A percentile compares a stretch with the other conserved stretches of the same genome.
phyloP scores from a whole-genome alignment of 192 early-diverging fungal genomes.

The Neocallimastix lanati region DNA sequence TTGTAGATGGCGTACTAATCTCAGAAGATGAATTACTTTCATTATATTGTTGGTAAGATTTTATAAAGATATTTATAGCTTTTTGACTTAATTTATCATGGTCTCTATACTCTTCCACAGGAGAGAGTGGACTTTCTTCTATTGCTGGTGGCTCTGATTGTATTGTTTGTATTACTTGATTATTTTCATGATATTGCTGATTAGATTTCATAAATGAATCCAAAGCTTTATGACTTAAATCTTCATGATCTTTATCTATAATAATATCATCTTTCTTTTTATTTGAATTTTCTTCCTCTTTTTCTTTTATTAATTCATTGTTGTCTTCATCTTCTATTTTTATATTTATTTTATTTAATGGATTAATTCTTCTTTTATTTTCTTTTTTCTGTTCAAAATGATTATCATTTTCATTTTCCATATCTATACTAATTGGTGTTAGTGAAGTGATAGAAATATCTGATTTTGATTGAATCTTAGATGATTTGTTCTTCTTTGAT shows the following conservation, averaged over 20 bases:
- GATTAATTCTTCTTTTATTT: neutral
- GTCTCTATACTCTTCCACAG: neutral
- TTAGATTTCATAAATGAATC: neutral
- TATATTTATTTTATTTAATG: neutral
- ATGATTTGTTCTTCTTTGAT: neutral
- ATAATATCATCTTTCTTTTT: too few species aligned
- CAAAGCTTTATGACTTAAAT: neutral
- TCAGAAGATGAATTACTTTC: neutral
- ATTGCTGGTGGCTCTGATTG: too few species aligned
- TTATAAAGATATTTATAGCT: neutral
- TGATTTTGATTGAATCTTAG: too few species aligned
- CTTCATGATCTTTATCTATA: neutral
- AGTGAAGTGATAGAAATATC: too few species aligned
- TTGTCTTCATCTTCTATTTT: neutral
- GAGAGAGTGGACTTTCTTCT: too few species aligned
- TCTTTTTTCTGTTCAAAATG: too few species aligned
- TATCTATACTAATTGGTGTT: too few species aligned
- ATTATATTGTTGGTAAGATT: neutral
- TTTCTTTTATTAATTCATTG: neutral
- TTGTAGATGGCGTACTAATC: neutral
- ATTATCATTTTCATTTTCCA: too few species aligned
- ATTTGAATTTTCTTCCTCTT: too few species aligned
- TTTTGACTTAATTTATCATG: neutral
- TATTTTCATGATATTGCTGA: neutral
- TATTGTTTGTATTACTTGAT: too few species aligned